Evolutionary conservation across 1,284 basidiomycete genomes (phyloP).

Genomic region (Leccinum huronense): DNA sequence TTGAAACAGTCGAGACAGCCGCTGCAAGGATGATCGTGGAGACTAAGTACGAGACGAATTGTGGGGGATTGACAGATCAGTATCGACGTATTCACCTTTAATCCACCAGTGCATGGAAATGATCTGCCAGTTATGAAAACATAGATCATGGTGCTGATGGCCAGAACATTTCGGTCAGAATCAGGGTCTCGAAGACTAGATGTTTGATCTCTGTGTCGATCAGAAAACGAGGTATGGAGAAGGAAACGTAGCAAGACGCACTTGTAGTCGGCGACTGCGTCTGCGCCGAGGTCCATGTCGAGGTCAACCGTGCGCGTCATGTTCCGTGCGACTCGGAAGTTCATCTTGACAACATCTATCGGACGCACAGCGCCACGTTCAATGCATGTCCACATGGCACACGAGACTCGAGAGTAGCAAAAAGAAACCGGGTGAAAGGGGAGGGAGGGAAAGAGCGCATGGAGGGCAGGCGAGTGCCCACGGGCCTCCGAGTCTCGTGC

Average conservation of each 20-base stretch:
- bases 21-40: neutral
- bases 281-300: slow-evolving; percentile 97
- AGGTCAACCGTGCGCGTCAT: slow-evolving; percentile 78
- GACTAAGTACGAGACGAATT: neutral
- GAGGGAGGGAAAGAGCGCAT: neutral
- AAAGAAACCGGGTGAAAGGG: neutral
- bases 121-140: too few relatives aligned
- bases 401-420: neutral
- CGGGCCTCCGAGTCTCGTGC: too few relatives aligned
- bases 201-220: neutral
- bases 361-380: neutral
- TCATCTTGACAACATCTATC: slow-evolving; percentile 22
- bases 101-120: too few relatives aligned
- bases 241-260: slow-evolving; percentile 39
- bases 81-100: too few relatives aligned
- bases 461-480: too few relatives aligned
- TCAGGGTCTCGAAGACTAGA: too few relatives aligned
- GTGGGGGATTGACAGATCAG: neutral
- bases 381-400: neutral
- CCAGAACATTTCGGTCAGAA: too few relatives aligned
- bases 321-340: slow-evolving; percentile 30
- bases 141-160: too few relatives aligned
- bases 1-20: neutral
- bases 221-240: neutral
- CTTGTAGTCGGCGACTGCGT: slow-evolving; percentile 96